Evolutionary conservation across 257 asterid species (phyloP), one percentile per base, ranked within the genome.

Genomic region (Solanum bulbocastanum): DNA sequence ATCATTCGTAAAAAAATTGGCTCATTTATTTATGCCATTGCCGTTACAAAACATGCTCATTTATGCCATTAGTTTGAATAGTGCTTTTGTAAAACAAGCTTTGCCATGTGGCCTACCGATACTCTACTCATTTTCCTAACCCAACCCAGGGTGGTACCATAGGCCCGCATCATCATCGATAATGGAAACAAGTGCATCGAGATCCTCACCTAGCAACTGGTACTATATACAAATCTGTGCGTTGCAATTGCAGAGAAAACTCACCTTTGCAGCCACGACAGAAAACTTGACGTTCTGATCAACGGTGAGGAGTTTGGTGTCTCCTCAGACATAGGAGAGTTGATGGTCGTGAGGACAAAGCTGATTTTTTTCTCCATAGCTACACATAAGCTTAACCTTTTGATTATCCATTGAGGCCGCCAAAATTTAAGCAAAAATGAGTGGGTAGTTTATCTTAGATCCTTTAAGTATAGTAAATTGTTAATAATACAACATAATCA

Each of bases 321-420:
- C 97, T 85, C 99, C 98, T 84, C 98, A 98, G 86, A 91, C 44
- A 90, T 96, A 96, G 22, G 90, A 27, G 83, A 96, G 98, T 33
- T 94, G 96, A 65, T 86, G 91, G 52, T 93, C 93, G 2, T 86
- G 44, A 4, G 94, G 94, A 18, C 96, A 86, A 0, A 94, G 91
- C 75, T 89, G 94, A 65, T 93, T 95, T 87, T 89, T 92, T 7
- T 98, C 99, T 3, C 98, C 99, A 49, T 94, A 95, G 75, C 98
- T 95, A 92, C 95, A 95, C 85, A 95, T 62, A 11, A 96, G 68
- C 86, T 94, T 95, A 6, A 93, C 97, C 87, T 88, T 93, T 66
- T 27, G 88, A 79, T 58, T 73, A 76, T 40, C 86, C 87, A 71
- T 88, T 33, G 71, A 37, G 52, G 73, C 87, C 36, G 83, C 83